Base-by-base conservation (phyloP, 805 yeast genomes). In the Maudiozyma barnettii region DNA sequence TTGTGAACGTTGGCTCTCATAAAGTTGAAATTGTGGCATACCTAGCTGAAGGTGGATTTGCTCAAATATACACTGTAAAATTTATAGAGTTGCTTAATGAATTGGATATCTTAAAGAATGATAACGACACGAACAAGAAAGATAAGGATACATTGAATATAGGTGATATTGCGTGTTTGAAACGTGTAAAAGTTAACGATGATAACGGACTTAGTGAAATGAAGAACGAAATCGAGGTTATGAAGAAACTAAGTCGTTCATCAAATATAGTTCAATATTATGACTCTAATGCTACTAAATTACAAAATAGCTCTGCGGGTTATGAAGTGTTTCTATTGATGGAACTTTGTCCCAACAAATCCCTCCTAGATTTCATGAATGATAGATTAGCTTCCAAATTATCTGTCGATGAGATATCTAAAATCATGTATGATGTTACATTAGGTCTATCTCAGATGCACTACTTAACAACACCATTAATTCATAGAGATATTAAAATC, bases 401-500 rank as follows among this genome's bases (percentile, higher is more conserved):
- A 45, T 69, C 76, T 0, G 95, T 85, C 58, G 66, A 69, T 12
- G 96, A 91, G 65, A 83, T 93, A 40, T 69, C 88, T 50, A 81
- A 79, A 51, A 90, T 93, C 52, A 82, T 88, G 88, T 72, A 75
- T 58, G 96, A 91, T 61, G 79, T 90, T 22, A 74, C 86, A 2
- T 67, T 77, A 51, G 98, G 91, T 1, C 74, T 93, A 18, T 80
- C 84, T 43, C 82, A 81, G 56, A 88, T 93, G 96, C 99, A 91
- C 67, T 74, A 75, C 45, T 59, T 78, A 47, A 62, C 68, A 16
- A 72, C 71, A n/a, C 81, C 85, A 39, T 70, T 91, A 59, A 82
- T 91, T 47, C 99, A 91, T 65, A 74, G 98, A 41, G 98, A 93
- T 68, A 79, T 91, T 54, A 93, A 93, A 69, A 89, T 93, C 53